Percentiles rank a stretch among this genome's conserved stretches.
Conservation (phyloP, 495 filamentous ascomycete species). For the Xeromyces bisporus region DNA sequence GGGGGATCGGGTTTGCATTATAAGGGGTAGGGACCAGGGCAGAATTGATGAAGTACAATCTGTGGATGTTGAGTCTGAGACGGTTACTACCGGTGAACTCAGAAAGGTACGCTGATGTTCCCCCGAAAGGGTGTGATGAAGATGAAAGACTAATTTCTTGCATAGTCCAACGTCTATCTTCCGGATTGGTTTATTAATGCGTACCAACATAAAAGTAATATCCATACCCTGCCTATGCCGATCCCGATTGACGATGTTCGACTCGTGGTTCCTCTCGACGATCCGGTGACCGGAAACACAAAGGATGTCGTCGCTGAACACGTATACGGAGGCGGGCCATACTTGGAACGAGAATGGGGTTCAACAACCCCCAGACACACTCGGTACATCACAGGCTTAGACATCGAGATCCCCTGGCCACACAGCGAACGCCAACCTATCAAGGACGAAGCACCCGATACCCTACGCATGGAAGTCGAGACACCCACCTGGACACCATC, state of each 20-base stretch:
- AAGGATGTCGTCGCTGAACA: constrained; percentile 62
- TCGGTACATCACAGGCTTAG: constrained; percentile 25
- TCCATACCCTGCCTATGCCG: constrained; percentile 29
- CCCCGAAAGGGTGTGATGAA: too few species aligned
- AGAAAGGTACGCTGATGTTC: constrained; percentile 58
- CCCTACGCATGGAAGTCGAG: constrained; percentile 59
- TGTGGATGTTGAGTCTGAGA: constrained; percentile 40
- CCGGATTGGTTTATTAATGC: constrained; percentile 34
- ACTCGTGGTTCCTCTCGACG: constrained; percentile 57
- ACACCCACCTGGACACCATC: constrained; percentile 58
- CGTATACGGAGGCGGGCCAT: constrained; percentile 27
- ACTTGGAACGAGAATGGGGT: constrained; percentile 16
- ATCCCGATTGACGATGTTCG: constrained; percentile 54
- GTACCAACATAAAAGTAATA: constrained; percentile 21
- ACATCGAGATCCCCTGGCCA: constrained; percentile 62
- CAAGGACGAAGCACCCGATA: constrained; percentile 47
- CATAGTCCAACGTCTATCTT: constrained; percentile 39
- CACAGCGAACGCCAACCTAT: constrained; percentile 17
- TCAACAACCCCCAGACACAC: constrained; percentile 21
- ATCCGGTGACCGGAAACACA: constrained; percentile 41
- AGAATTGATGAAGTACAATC: constrained; percentile 52
- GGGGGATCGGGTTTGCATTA: constrained; percentile 63
- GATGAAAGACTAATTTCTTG: too few species aligned
- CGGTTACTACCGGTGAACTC: constrained; percentile 42
- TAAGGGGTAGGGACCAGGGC: constrained; percentile 60